Percentiles rank a stretch among this genome's conserved stretches.
Conservation (phyloP, 352 stramenopile genomes). For the Phytophthora hybrid region DNA sequence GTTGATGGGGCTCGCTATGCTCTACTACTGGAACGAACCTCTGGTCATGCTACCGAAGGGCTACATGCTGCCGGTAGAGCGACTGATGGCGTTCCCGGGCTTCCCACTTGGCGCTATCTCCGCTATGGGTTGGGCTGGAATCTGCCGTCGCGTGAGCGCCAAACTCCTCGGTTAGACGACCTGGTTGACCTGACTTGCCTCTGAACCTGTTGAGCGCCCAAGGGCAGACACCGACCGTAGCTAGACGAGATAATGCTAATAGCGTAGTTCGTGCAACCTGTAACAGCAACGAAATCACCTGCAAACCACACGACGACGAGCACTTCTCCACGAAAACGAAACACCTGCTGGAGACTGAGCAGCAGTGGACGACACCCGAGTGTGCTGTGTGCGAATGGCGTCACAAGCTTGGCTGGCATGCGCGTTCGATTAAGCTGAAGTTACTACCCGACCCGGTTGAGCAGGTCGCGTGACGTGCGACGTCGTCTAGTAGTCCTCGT, state of each 20-base stretch:
- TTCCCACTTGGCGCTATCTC: constrained; percentile 83
- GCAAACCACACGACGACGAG: constrained; percentile 9
- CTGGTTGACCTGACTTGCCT: constrained; percentile 2
- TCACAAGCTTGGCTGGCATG: constrained; percentile 48
- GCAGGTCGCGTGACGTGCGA: constrained; percentile 12
- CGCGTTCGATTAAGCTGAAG: constrained; percentile 60
- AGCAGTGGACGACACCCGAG: constrained; percentile 1
- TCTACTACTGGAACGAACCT: constrained; percentile 85
- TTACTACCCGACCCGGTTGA: constrained; percentile 41
- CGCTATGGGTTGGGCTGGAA: constrained; percentile 74
- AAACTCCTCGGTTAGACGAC: constrained; percentile 67
- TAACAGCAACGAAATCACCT: constrained; percentile 22
- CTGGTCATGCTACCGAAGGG: constrained; percentile 77
- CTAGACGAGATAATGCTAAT: neutral
- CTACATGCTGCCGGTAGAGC: constrained; percentile 82
- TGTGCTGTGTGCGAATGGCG: constrained; percentile 55
- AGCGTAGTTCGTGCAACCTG: constrained; percentile 21
- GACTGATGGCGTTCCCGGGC: constrained; percentile 76
- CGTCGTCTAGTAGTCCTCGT: constrained; percentile 81
- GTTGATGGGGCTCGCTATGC: constrained; percentile 57
- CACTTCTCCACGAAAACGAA: neutral
- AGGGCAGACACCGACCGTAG: constrained; percentile 8
- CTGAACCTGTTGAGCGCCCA: neutral
- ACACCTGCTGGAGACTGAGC: neutral
- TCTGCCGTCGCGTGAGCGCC: constrained; percentile 78